phyloP scores from a whole-genome alignment of 225 moss, liverwort and hornwort genomes.

The Pleurozium schreberi region DNA sequence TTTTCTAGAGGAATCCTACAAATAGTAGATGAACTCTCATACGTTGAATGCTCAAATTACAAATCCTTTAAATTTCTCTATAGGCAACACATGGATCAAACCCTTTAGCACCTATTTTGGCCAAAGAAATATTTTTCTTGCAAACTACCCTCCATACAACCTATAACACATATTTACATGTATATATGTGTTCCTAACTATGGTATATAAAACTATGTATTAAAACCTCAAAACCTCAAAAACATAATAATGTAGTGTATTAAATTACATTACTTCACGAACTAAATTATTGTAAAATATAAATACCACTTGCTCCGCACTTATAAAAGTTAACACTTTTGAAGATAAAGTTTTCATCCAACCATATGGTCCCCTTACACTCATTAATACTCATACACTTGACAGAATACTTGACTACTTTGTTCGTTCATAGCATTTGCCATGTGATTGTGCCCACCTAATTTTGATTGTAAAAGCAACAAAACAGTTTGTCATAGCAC shows the following conservation, averaged over 20 bases:
- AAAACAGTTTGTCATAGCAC: neutral
- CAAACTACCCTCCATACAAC: neutral
- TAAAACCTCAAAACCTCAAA: neutral
- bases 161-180: neutral
- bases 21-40: accelerated
- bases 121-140: too few species aligned
- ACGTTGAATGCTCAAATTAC: neutral
- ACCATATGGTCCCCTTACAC: accelerated
- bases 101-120: neutral
- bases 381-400: neutral
- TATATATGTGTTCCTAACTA: neutral
- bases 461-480: neutral
- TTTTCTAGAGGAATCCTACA: neutral
- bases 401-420: neutral
- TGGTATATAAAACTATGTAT: neutral
- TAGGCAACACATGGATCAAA: neutral
- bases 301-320: neutral
- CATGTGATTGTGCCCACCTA: neutral
- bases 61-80: neutral
- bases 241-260: neutral
- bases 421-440: accelerated
- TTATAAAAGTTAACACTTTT: neutral
- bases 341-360: neutral
- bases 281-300: neutral
- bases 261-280: too few species aligned